A percentile compares a stretch with the other conserved stretches of the same genome.
These are phyloP conservation scores for Fusarium brevicatenulatum DNA, from an alignment of 2,329 filamentous ascomycete genomes.

Conservation along the genomic window DNA sequence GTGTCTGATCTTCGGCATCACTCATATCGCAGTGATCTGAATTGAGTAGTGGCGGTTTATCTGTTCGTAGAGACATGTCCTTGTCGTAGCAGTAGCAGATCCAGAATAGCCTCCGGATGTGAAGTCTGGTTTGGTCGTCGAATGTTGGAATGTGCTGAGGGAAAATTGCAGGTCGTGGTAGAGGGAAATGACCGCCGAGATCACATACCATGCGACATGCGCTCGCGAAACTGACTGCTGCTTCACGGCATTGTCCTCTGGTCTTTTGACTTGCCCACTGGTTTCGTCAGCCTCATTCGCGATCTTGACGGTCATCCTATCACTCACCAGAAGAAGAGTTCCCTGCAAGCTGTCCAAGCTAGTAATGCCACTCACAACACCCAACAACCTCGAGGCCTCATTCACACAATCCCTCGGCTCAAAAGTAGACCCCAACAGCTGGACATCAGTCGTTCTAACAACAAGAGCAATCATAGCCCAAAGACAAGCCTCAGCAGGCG, in stretches of 20 bases:
- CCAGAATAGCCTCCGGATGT: slow-evolving; percentile 17
- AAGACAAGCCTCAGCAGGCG: slow-evolving; percentile 17
- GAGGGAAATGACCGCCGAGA: slow-evolving; percentile 20
- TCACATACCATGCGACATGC: slow-evolving; percentile 33
- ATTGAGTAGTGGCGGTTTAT: slow-evolving; percentile 3
- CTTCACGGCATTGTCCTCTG: slow-evolving; percentile 16
- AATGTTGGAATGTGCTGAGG: slow-evolving; percentile 25
- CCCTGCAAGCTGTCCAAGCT: slow-evolving; percentile 21
- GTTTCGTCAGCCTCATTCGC: not conserved
- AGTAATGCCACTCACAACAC: slow-evolving; percentile 8
- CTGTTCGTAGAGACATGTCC: slow-evolving; percentile 9
- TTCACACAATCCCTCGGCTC: slow-evolving; percentile 6
- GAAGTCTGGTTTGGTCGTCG: slow-evolving; percentile 4
- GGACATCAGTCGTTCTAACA: slow-evolving; percentile 3
- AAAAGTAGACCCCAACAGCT: not conserved
- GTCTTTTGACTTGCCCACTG: slow-evolving; percentile 25
- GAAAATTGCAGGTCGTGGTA: slow-evolving; percentile 5
- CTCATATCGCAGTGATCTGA: slow-evolving; percentile 24
- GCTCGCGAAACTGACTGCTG: slow-evolving; percentile 12
- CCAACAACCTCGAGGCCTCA: slow-evolving; percentile 9
- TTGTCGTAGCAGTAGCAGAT: slow-evolving; percentile 27
- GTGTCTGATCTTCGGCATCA: slow-evolving; percentile 15
- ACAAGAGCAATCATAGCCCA: slow-evolving; percentile 25
- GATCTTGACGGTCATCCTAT: fast-evolving
- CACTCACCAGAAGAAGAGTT: slow-evolving; percentile 23